Evolutionary conservation across 352 stramenopile genomes (phyloP).

Genomic region (Phytophthora multivora): DNA sequence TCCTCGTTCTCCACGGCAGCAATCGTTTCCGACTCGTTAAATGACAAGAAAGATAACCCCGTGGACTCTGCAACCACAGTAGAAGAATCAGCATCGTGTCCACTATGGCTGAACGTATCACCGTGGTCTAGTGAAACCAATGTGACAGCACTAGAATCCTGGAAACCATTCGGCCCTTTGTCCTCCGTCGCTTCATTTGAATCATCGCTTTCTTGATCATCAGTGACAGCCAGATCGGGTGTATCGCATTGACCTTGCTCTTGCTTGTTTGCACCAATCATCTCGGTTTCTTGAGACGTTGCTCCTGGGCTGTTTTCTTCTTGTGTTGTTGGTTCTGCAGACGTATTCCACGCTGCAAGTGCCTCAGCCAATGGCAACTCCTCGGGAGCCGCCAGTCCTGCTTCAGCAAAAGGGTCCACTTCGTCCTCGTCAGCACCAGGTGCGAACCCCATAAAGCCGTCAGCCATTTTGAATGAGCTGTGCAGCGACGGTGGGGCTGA

Average conservation of each 20-base stretch:
- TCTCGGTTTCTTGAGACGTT: neutral
- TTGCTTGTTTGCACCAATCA: neutral
- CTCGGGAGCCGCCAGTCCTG: slow-evolving; percentile 27
- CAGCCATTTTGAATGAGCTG: slow-evolving; percentile 35
- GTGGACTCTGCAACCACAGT: slow-evolving; percentile 2
- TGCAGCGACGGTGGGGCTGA: slow-evolving; percentile 37
- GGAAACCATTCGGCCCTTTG: too few relatives aligned
- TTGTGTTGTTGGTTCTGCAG: slow-evolving; percentile 5
- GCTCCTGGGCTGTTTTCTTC: slow-evolving; percentile 2
- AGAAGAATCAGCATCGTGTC: neutral
- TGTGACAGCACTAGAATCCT: neutral
- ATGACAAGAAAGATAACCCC: neutral
- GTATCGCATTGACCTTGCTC: neutral
- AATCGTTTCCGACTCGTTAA: neutral
- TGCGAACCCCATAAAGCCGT: slow-evolving; percentile 22
- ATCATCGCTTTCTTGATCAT: slow-evolving; percentile 2
- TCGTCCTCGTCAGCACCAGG: slow-evolving; percentile 20
- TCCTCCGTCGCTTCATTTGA: neutral
- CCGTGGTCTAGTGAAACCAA: slow-evolving; percentile 1
- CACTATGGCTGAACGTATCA: slow-evolving; percentile 1
- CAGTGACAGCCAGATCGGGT: neutral
- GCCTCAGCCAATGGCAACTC: slow-evolving; percentile 33
- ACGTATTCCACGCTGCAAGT: slow-evolving; percentile 31
- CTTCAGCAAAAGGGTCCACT: slow-evolving; percentile 38
- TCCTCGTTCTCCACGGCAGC: neutral